A percentile compares a stretch with the other conserved stretches of the same genome.
phyloP scores from a whole-genome alignment of 2,329 filamentous ascomycete species.

The Mycosphaerella arachidis region DNA sequence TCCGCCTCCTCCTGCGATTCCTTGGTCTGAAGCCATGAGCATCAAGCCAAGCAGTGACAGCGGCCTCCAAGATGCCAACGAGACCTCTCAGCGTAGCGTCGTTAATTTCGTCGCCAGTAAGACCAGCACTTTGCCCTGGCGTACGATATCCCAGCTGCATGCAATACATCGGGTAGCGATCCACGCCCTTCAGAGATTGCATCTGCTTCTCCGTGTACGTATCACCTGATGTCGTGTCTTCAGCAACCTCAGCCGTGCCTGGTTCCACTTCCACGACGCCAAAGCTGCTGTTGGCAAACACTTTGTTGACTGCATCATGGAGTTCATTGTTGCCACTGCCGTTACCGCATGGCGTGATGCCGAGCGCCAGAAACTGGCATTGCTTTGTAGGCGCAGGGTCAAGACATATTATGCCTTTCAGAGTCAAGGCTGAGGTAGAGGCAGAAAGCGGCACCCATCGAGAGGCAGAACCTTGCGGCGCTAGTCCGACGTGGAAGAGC shows the following conservation, averaged over 20 bases:
- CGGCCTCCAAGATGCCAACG: slow-evolving; percentile 60
- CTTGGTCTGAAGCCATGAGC: slow-evolving; percentile 64
- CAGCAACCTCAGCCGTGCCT: slow-evolving; percentile 29
- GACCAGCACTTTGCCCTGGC: neutral
- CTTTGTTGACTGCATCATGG: slow-evolving; percentile 71
- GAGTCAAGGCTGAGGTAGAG: slow-evolving; percentile 54
- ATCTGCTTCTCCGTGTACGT: slow-evolving; percentile 50
- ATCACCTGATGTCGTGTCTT: slow-evolving; percentile 37
- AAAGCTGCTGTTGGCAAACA: slow-evolving; percentile 75
- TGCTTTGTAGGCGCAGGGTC: slow-evolving; percentile 66
- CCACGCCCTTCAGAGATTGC: slow-evolving; percentile 60
- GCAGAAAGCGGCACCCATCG: slow-evolving; percentile 71
- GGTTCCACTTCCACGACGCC: slow-evolving; percentile 53
- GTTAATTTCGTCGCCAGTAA: slow-evolving; percentile 15
- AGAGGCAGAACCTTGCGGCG: slow-evolving; percentile 47
- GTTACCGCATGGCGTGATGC: slow-evolving; percentile 60
- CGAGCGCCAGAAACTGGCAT: slow-evolving; percentile 77
- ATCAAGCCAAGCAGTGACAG: slow-evolving; percentile 70
- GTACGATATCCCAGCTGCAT: slow-evolving; percentile 48
- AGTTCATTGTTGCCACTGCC: slow-evolving; percentile 59
- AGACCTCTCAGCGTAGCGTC: slow-evolving; percentile 49
- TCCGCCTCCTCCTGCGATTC: slow-evolving; percentile 23
- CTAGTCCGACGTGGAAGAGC: slow-evolving; percentile 62
- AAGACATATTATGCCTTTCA: slow-evolving; percentile 69
- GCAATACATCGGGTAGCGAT: slow-evolving; percentile 86